Conservation (phyloP, 306 rosid species). For the Hylodesmum podocarpum region DNA sequence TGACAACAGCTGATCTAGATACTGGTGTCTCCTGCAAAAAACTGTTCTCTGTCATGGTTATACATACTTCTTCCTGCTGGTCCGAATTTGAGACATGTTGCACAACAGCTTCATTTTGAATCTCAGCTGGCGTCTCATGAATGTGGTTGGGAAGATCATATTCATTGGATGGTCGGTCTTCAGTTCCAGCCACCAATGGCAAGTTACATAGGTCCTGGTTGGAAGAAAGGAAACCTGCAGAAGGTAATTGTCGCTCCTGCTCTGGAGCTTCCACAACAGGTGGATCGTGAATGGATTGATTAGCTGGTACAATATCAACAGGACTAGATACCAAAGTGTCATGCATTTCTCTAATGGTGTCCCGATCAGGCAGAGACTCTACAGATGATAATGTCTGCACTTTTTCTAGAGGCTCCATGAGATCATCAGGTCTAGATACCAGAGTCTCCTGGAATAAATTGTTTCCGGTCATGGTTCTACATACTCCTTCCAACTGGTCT, state of each 20-base stretch:
- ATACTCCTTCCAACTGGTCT: conserved; percentile 42
- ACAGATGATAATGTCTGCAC: conserved; percentile 29
- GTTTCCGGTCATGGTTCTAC: conserved; percentile 29
- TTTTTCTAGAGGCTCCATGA: conserved; percentile 37
- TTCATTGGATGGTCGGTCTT: conserved; percentile 20
- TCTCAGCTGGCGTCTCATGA: conserved; percentile 30
- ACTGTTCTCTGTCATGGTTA: conserved; percentile 28
- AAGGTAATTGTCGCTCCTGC: conserved; percentile 23
- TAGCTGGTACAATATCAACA: conserved; percentile 14
- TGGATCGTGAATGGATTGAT: conserved; percentile 22
- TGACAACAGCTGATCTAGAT: conserved; percentile 23
- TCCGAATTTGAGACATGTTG: conserved; percentile 27
- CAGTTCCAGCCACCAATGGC: conserved; percentile 20
- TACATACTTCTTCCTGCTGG: neutral
- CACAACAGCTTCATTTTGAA: conserved; percentile 25
- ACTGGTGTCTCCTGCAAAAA: conserved; percentile 32
- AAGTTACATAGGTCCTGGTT: conserved; percentile 23
- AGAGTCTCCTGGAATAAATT: conserved; percentile 36
- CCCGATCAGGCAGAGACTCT: conserved; percentile 27
- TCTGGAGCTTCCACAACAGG: conserved; percentile 21
- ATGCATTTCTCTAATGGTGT: conserved; percentile 3
- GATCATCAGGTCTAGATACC: conserved; percentile 27
- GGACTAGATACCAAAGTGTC: neutral
- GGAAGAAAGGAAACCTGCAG: conserved; percentile 30
- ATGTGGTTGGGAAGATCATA: conserved; percentile 9